Conservation (phyloP, 2,329 filamentous ascomycete genomes). For the Aspergillus sp. region DNA sequence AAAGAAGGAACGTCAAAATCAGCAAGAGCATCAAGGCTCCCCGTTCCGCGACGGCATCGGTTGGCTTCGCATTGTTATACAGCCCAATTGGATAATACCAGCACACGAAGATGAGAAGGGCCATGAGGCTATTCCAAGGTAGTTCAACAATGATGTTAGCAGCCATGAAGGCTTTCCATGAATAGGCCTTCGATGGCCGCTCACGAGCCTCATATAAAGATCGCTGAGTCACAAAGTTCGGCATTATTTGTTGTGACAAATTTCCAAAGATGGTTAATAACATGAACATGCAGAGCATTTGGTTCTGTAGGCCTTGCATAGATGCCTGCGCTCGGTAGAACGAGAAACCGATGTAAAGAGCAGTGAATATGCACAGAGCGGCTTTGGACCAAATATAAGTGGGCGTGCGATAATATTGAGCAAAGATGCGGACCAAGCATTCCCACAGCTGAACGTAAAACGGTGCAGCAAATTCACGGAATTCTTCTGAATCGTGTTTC, state of each 20-base stretch:
- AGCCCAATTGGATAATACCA: constrained; percentile 75
- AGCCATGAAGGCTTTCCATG: constrained; percentile 80
- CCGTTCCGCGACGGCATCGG: background rate
- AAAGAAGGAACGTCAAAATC: background rate
- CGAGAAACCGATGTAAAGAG: constrained; percentile 75
- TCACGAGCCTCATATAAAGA: constrained; percentile 80
- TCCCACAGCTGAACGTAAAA: background rate
- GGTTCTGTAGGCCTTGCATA: constrained; percentile 75
- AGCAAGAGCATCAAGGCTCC: background rate
- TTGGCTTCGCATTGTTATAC: constrained; percentile 1
- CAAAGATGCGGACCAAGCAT: constrained; percentile 17
- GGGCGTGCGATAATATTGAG: constrained; percentile 73
- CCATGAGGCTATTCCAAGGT: constrained; percentile 72
- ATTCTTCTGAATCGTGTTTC: background rate
- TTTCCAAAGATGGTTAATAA: constrained; percentile 55
- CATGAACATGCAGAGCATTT: constrained; percentile 82
- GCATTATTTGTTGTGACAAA: constrained; percentile 61
- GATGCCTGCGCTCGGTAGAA: constrained; percentile 70
- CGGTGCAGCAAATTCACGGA: background rate
- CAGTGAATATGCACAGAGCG: constrained; percentile 54
- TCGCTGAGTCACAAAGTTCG: constrained; percentile 76
- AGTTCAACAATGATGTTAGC: constrained; percentile 74
- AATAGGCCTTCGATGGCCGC: constrained; percentile 76
- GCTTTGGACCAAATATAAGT: constrained; percentile 80
- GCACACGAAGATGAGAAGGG: constrained; percentile 69